Base-by-base conservation (phyloP, 192 early-diverging fungal genomes). In the Thamnidium elegans region DNA sequence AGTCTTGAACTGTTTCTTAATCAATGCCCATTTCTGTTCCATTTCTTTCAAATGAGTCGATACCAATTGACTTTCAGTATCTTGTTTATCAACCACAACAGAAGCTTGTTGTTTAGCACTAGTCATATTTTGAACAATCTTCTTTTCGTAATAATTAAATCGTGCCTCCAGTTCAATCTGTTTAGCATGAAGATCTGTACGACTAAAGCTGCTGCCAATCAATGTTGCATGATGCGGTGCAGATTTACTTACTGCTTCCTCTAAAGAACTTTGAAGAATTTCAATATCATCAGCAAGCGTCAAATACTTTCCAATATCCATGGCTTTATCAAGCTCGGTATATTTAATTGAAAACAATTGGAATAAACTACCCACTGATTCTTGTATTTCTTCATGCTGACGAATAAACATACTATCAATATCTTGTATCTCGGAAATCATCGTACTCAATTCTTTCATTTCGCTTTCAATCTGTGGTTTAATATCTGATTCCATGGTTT, bases 111-210 rank as follows among this genome's bases (percentile, higher is more conserved):
- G 19, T 13, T 63, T 63, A 5, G 63, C 63, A 11, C 11, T 4
- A 1, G 56, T 54, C 31, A 70, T 50, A n/a, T 43, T 45, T 30
- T 63, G 30, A 32, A 19, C 31, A 50, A 64, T 45, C 5, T 55
- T 55, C 4, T n/a, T 14, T 15, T 68, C 52, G 46, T 80, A 80
- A 54, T 78, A 78, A 8, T 69, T 68, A 64, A 69, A 77, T 20
- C 70, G 62, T 0, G 75, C 69, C n/a, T 80, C 72, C 0, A 80
- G 45, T 54, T 80, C 78, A 59, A 77, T 77, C 9, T 54, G 47
- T 23, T 69, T 61, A 11, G 72, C 63, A 50, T 80, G 64, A 7
- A 80, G 56, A 34, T 80, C 78, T 32, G 71, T 63, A 31, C 47
- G 47, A 13, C 53, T 60, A 32, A 68, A 63, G 7, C n/a, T 62